These are phyloP conservation scores for Lentinula raphanica DNA, from an alignment of 768 basidiomycete genomes.

Conservation along the genomic window DNA sequence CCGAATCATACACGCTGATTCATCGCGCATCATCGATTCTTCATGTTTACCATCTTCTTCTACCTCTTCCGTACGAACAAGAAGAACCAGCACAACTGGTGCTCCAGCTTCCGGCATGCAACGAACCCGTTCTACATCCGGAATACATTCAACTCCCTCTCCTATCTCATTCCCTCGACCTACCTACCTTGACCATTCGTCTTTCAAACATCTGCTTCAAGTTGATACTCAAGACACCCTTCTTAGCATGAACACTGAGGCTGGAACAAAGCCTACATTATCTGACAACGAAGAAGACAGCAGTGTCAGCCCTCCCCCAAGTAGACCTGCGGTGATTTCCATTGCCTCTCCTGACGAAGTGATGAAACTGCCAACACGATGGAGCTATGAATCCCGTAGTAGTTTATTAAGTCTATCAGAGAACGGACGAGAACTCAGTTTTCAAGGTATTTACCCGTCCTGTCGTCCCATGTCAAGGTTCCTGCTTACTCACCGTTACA, in stretches of 20 bases:
- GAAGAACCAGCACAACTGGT: slow-evolving; percentile 20
- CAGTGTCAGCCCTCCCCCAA: slow-evolving; percentile 39
- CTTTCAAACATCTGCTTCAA: slow-evolving; percentile 64
- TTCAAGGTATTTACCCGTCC: slow-evolving; percentile 43
- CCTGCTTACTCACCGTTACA: slow-evolving; percentile 6
- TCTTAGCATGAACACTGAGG: slow-evolving; percentile 29
- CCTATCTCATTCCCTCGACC: slow-evolving; percentile 56
- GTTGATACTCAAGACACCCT: slow-evolving; percentile 39
- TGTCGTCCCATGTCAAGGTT: not conserved
- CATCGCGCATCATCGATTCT: slow-evolving; percentile 35
- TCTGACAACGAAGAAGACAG: slow-evolving; percentile 70
- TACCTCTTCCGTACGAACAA: slow-evolving; percentile 37
- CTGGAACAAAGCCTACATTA: slow-evolving; percentile 33
- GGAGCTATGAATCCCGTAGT: slow-evolving; percentile 68
- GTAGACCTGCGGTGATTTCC: slow-evolving; percentile 21
- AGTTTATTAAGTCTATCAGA: slow-evolving; percentile 52
- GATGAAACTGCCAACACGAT: slow-evolving; percentile 67
- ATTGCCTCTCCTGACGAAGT: slow-evolving; percentile 32
- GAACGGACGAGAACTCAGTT: slow-evolving; percentile 72
- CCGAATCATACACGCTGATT: slow-evolving; percentile 59
- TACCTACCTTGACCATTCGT: slow-evolving; percentile 71
- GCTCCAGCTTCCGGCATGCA: slow-evolving; percentile 12
- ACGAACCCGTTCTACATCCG: slow-evolving; percentile 23
- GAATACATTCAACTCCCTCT: slow-evolving; percentile 22
- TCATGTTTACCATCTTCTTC: slow-evolving; percentile 37